Percentiles rank a stretch among this genome's conserved stretches.
Conservation (phyloP, 257 asterid species). For the Anisodus acutangulus region DNA sequence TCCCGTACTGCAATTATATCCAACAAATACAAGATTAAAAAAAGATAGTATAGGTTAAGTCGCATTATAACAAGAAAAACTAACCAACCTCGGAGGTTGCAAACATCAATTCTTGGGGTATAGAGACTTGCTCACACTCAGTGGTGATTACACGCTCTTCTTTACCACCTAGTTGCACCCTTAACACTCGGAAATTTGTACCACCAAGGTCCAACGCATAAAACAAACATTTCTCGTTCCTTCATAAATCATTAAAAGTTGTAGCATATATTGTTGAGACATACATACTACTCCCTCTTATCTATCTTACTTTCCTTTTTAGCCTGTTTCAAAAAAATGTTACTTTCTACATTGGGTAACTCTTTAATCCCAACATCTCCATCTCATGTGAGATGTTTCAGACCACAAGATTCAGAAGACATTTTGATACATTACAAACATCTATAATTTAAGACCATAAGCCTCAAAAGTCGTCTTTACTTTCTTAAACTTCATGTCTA, state of each 20-base stretch:
- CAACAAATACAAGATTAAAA: not conserved
- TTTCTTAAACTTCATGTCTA: not conserved
- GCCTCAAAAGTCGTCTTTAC: not conserved
- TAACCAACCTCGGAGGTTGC: slow-evolving; percentile 66
- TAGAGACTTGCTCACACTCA: slow-evolving; percentile 71
- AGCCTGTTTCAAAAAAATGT: too few relatives aligned
- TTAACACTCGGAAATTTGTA: slow-evolving; percentile 76
- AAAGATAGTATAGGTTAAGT: not conserved
- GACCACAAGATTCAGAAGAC: not conserved
- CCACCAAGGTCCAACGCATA: slow-evolving; percentile 92
- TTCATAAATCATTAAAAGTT: slow-evolving; percentile 25
- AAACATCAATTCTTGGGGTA: slow-evolving; percentile 67
- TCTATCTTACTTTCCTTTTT: too few relatives aligned
- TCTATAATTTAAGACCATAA: too few relatives aligned
- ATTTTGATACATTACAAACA: not conserved
- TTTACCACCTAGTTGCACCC: slow-evolving; percentile 82
- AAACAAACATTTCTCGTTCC: slow-evolving; percentile 78
- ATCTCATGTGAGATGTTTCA: too few relatives aligned
- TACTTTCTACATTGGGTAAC: not conserved
- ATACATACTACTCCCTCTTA: not conserved
- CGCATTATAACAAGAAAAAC: not conserved
- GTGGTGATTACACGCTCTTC: slow-evolving; percentile 63
- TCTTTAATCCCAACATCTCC: not conserved
- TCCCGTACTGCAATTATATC: too few relatives aligned
- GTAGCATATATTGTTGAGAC: not conserved